Conservation (phyloP, 2,329 filamentous ascomycete species). For the Tolypocladium inflatum region DNA sequence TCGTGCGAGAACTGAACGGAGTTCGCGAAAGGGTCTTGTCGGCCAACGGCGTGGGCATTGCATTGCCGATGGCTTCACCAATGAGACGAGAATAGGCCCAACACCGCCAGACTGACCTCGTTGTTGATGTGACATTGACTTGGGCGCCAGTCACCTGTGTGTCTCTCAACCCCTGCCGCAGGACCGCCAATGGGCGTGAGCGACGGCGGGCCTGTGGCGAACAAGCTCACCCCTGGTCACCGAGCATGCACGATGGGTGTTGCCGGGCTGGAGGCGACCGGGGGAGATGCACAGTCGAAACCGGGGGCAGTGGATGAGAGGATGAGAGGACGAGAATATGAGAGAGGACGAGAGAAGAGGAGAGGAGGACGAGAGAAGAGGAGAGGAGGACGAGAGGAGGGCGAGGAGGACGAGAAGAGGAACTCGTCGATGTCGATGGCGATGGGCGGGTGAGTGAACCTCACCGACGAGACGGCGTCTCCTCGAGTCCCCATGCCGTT, state of each 20-base stretch:
- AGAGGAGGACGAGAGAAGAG: background rate
- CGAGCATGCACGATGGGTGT: background rate
- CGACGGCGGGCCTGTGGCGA: background rate
- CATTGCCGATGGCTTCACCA: background rate
- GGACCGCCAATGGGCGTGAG: background rate
- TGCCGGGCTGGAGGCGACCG: background rate
- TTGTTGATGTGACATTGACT: background rate
- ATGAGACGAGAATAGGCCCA: background rate
- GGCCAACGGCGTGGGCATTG: background rate
- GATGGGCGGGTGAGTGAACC: background rate
- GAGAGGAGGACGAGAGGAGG: too few species aligned
- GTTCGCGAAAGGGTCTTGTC: background rate
- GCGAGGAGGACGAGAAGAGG: background rate
- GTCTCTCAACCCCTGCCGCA: background rate
- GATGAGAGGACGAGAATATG: too few species aligned
- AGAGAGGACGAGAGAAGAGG: too few species aligned
- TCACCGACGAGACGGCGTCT: background rate
- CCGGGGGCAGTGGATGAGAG: background rate
- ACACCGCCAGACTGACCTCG: background rate
- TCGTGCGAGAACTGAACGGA: background rate
- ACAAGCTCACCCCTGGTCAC: background rate
- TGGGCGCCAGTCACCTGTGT: background rate
- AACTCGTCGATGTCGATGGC: background rate
- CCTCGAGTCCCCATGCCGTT: background rate
- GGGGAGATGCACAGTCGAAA: background rate